Conservation (phyloP, 495 filamentous ascomycete genomes). For the Baudoinia panamericana region DNA sequence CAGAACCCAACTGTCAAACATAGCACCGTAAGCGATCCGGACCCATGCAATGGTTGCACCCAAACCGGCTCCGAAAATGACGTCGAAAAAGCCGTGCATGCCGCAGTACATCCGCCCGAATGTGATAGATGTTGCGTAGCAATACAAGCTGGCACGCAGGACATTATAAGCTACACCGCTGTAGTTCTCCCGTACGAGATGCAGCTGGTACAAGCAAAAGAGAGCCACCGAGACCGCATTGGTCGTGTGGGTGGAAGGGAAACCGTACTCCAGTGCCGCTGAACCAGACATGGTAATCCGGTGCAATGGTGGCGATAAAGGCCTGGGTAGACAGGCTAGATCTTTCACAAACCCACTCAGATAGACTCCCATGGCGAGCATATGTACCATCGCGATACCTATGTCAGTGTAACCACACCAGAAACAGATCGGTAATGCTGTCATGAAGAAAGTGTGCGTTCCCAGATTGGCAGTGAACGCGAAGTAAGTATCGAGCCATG, state of each 20-base stretch:
- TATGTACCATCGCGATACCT: constrained; percentile 59
- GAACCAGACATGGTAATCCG: constrained; percentile 96
- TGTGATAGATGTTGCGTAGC: constrained; percentile 81
- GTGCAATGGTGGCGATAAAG: constrained; percentile 81
- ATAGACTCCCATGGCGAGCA: constrained; percentile 74
- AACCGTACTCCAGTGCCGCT: constrained; percentile 88
- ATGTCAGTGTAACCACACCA: constrained; percentile 80
- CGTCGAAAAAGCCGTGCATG: constrained; percentile 96
- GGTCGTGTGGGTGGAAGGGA: constrained; percentile 91
- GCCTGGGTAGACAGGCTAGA: constrained; percentile 83
- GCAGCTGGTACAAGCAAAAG: constrained; percentile 60
- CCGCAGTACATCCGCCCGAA: constrained; percentile 88
- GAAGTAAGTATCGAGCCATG: constrained; percentile 84
- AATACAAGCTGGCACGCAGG: constrained; percentile 34
- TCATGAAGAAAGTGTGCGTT: constrained; percentile 98
- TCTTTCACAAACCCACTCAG: constrained; percentile 91
- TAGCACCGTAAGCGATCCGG: constrained; percentile 57
- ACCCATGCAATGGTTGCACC: constrained; percentile 54
- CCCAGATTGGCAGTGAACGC: constrained; percentile 93
- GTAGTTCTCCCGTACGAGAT: constrained; percentile 44
- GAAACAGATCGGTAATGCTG: constrained; percentile 80
- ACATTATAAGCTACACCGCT: constrained; percentile 28
- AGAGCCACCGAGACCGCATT: constrained; percentile 91
- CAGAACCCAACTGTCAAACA: constrained; percentile 53
- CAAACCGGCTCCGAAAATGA: constrained; percentile 60